phyloP scores from a whole-genome alignment of 2,329 filamentous ascomycete genomes.

The Paraphoma chrysanthemicola region DNA sequence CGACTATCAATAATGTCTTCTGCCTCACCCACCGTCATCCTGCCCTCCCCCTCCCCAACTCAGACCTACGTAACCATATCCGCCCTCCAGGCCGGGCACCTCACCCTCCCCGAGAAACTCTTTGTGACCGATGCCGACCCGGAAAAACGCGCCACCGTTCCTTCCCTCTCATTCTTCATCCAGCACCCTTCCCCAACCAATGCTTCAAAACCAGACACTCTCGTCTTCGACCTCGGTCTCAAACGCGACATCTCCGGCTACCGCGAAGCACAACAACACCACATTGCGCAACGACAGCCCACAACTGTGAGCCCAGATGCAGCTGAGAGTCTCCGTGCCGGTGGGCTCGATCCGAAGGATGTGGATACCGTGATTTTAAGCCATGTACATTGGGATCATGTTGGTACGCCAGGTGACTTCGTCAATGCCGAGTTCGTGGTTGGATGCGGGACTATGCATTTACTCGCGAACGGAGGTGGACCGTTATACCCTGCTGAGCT shows the following conservation, averaged over 20 bases:
- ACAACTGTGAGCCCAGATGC: conserved; percentile 55
- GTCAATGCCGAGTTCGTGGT: conserved; percentile 57
- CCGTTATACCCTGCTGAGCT: conserved; percentile 51
- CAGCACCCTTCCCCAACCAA: conserved; percentile 49
- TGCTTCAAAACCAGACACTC: conserved; percentile 36
- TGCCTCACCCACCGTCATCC: conserved; percentile 7
- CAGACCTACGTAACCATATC: conserved; percentile 42
- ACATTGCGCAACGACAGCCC: conserved; percentile 56
- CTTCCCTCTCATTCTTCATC: conserved; percentile 62
- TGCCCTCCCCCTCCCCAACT: conserved; percentile 26
- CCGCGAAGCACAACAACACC: conserved; percentile 51
- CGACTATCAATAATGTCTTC: background rate
- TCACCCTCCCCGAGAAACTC: conserved; percentile 56
- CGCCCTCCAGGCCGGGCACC: conserved; percentile 41
- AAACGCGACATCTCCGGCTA: conserved; percentile 56
- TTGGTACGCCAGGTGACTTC: conserved; percentile 63
- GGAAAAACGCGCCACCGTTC: conserved; percentile 56
- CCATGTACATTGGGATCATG: conserved; percentile 66
- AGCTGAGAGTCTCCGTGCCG: conserved; percentile 45
- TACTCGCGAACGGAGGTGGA: conserved; percentile 34
- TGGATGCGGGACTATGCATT: conserved; percentile 47
- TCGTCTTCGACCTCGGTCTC: conserved; percentile 64
- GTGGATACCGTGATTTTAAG: conserved; percentile 56
- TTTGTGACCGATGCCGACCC: conserved; percentile 56
- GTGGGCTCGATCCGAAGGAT: conserved; percentile 45